phyloP scores from a whole-genome alignment of 306 rosid species.

The cucumber (Cucumis sativus) region DNA sequence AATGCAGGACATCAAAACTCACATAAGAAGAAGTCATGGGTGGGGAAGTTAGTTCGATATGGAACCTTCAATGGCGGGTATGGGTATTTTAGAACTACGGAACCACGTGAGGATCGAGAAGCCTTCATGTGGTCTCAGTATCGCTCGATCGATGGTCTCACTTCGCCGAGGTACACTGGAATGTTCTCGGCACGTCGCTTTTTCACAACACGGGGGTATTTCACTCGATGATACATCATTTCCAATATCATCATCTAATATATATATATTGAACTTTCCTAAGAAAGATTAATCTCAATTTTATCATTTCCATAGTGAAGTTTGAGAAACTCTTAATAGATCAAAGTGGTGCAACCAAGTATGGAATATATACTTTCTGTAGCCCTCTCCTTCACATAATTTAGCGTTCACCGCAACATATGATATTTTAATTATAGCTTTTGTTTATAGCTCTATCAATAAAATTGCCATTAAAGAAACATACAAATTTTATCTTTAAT shows the following conservation, averaged over 20 bases:
- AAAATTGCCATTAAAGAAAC: too few species aligned
- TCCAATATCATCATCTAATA: background rate
- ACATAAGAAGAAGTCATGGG: slow-evolving; percentile 50
- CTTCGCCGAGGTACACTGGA: slow-evolving; percentile 46
- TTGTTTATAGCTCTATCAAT: too few species aligned
- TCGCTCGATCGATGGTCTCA: slow-evolving; percentile 47
- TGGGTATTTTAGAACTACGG: slow-evolving; percentile 9
- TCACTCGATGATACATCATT: slow-evolving; percentile 14
- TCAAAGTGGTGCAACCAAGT: background rate
- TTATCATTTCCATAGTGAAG: background rate
- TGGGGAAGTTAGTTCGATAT: slow-evolving; percentile 34
- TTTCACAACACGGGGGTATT: slow-evolving; percentile 46
- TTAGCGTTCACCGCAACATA: background rate
- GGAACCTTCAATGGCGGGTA: slow-evolving; percentile 20
- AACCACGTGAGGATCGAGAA: slow-evolving; percentile 24
- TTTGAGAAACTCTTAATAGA: background rate
- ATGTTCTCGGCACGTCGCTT: slow-evolving; percentile 83
- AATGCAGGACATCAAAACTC: slow-evolving; percentile 28
- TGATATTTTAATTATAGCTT: too few species aligned
- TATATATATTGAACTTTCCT: background rate
- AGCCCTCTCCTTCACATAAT: background rate
- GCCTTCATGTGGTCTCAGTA: slow-evolving; percentile 35
- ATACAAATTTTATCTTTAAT: too few species aligned
- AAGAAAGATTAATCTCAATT: background rate
- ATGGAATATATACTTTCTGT: background rate